phyloP scores from a whole-genome alignment of 2,329 filamentous ascomycete genomes.

The Cladosporium sp. region DNA sequence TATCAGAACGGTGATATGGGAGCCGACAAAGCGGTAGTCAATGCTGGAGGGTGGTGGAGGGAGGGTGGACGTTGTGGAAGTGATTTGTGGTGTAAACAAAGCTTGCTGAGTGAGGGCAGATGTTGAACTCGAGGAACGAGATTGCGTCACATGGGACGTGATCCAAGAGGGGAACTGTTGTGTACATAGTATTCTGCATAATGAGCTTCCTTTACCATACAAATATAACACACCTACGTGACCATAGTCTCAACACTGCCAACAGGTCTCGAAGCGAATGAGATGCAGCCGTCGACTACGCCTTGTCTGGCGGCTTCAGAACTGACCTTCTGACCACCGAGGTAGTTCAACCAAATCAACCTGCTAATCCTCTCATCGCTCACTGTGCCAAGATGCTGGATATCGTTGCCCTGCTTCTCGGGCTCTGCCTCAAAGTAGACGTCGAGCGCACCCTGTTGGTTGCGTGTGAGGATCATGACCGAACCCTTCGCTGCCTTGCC shows the following conservation, averaged over 20 bases:
- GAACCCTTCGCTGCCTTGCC: constrained; percentile 75
- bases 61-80: background rate
- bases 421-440: constrained; percentile 63
- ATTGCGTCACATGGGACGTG: background rate
- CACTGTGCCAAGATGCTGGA: constrained; percentile 68
- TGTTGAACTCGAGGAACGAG: background rate
- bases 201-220: background rate
- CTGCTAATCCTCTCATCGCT: constrained; percentile 77
- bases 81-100: background rate
- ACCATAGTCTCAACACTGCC: constrained; percentile 85
- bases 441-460: constrained; percentile 63
- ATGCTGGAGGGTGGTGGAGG: background rate
- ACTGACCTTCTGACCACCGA: constrained; percentile 82
- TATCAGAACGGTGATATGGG: background rate
- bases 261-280: constrained; percentile 82
- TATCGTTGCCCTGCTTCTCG: constrained; percentile 34
- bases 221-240: constrained; percentile 6
- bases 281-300: constrained; percentile 84
- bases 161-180: background rate
- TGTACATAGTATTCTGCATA: background rate
- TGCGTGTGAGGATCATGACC: constrained; percentile 72
- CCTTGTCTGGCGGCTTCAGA: constrained; percentile 78
- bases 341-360: constrained; percentile 84
- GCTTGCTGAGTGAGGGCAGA: background rate
- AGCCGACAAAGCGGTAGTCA: background rate